These are phyloP conservation scores for Cytospora piceicola DNA, from an alignment of 2,329 filamentous ascomycete species.

Conservation along the genomic window DNA sequence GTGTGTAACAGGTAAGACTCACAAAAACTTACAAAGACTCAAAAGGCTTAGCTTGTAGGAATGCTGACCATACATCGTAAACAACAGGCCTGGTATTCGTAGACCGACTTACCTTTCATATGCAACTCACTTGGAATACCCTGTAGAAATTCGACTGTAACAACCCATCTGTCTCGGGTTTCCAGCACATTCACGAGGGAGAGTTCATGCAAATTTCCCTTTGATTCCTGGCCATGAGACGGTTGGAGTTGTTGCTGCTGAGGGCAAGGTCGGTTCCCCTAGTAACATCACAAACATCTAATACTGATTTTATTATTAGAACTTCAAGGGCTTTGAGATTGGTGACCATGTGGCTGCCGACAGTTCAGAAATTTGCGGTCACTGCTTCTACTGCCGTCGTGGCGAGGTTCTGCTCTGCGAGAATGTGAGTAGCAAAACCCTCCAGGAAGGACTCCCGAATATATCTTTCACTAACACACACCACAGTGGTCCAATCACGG, in stretches of 20 bases:
- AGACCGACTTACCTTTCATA: neutral
- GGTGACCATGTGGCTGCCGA: constrained; percentile 68
- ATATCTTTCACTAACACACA: constrained; percentile 19
- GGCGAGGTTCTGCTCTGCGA: constrained; percentile 71
- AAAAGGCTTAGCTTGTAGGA: neutral
- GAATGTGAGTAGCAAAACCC: constrained; percentile 44
- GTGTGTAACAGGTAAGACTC: constrained; percentile 58
- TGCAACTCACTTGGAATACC: neutral
- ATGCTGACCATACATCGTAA: constrained; percentile 32
- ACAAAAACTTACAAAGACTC: constrained; percentile 37
- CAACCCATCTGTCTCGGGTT: constrained; percentile 17
- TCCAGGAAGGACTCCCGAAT: neutral
- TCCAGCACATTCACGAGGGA: constrained; percentile 65
- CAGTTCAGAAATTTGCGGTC: constrained; percentile 69
- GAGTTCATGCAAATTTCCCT: constrained; percentile 69
- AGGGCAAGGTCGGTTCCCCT: constrained; percentile 43
- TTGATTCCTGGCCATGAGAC: constrained; percentile 72
- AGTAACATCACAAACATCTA: neutral
- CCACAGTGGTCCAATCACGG: constrained; percentile 65
- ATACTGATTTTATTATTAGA: constrained; percentile 40
- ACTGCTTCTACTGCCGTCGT: constrained; percentile 75
- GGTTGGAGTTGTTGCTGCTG: constrained; percentile 64
- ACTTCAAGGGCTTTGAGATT: constrained; percentile 63
- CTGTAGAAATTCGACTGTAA: neutral
- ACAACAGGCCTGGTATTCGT: constrained; percentile 42